phyloP scores from a whole-genome alignment of 768 basidiomycete genomes.

The Termitomyces sp. region DNA sequence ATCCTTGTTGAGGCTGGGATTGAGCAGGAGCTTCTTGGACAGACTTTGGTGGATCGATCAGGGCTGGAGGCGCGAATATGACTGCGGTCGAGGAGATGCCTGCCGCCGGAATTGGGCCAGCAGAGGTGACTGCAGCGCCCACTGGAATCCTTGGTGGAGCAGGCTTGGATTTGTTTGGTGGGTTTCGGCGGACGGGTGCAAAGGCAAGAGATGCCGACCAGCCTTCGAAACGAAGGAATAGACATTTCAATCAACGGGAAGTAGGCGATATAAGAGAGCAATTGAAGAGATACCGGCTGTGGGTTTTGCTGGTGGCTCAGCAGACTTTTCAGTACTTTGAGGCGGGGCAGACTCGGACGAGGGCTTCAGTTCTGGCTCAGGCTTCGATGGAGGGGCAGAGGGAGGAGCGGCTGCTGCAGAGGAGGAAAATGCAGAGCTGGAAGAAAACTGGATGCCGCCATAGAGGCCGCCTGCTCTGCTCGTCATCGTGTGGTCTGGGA shows the following conservation, averaged over 20 bases:
- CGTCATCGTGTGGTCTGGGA: constrained; percentile 44
- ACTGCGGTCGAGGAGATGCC: constrained; percentile 45
- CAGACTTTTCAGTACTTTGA: constrained; percentile 16
- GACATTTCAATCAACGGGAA: constrained; percentile 54
- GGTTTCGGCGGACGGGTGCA: constrained; percentile 69
- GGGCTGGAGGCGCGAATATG: constrained; percentile 62
- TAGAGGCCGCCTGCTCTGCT: constrained; percentile 81
- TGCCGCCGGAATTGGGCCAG: constrained; percentile 5
- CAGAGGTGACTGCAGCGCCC: constrained; percentile 52
- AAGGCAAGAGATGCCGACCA: constrained; percentile 91
- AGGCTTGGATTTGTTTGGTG: constrained; percentile 53
- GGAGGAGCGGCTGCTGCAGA: constrained; percentile 21
- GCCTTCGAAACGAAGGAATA: constrained; percentile 43
- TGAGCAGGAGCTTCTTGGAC: constrained; percentile 16
- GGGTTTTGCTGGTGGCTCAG: constrained; percentile 30
- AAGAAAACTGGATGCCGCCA: constrained; percentile 82
- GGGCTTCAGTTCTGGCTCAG: constrained; percentile 18
- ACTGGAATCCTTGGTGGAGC: constrained; percentile 48
- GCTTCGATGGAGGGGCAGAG: constrained; percentile 15
- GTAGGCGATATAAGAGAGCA: constrained; percentile 40
- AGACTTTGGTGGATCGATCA: constrained; percentile 34
- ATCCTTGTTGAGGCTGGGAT: constrained; percentile 54
- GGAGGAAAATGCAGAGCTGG: constrained; percentile 50
- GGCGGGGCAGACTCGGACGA: constrained; percentile 19
- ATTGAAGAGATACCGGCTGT: constrained; percentile 57